Evolutionary conservation across 2,329 filamentous ascomycete species (phyloP), one percentile per base, ranked within the genome.

Genomic region (Elsinoe australis): DNA sequence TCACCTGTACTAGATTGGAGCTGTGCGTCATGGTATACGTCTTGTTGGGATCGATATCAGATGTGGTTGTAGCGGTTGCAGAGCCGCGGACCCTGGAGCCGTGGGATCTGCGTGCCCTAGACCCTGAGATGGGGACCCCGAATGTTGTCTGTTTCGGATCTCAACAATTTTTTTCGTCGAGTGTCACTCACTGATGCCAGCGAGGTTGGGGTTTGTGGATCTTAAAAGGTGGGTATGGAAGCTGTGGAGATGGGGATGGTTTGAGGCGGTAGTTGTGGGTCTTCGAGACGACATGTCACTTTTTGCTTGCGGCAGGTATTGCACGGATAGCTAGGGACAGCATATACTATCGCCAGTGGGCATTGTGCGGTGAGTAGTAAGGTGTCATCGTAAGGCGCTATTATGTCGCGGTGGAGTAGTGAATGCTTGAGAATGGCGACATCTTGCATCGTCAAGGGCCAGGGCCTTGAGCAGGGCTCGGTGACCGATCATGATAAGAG

Each of bases 61-160:
- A n/a, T 41, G 14, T 41, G 22, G 36, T 41, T 28, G 36, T 14
- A n/a, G n/a, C n/a, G n/a, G n/a, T n/a, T n/a, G n/a, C n/a, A n/a
- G 21, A 41, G 36, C 36, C 36, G 36, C 36, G 35, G 35, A 39
- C 35, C 35, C 35, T 39, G 35, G 35, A n/a, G n/a, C n/a, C n/a
- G n/a, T n/a, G n/a, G n/a, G n/a, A n/a, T n/a, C n/a, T n/a, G n/a
- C n/a, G n/a, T n/a, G n/a, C n/a, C n/a, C n/a, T n/a, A 39, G 35
- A 39, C 26, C 18, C 17, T 21, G 19, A 39, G 15, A 4, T 10
- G 12, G 19, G 26, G 26, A 18, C 35, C 35, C 26, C 26, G 35
- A 21, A 8, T 10, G 17, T 22, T n/a, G 17, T 12, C 17, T 7
- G 28, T 26, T 10, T 41, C 36, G 18, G 32, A 35, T 18, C 32